These are phyloP conservation scores for Lentinula aciculospora DNA, from an alignment of 768 basidiomycete species.

Conservation along the genomic window DNA sequence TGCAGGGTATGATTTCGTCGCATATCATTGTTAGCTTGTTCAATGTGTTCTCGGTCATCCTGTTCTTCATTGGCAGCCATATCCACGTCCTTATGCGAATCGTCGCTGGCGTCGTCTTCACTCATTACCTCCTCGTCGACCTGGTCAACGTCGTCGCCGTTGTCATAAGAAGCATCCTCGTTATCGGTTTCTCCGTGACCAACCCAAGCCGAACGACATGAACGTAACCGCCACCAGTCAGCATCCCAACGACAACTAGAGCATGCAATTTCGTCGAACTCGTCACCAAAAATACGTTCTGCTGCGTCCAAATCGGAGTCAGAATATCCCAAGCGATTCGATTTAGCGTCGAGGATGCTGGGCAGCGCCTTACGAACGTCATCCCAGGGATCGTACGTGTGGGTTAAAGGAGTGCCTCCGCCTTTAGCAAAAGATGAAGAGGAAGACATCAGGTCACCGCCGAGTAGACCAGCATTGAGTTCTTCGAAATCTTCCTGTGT, in stretches of 20 bases:
- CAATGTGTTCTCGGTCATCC: not conserved
- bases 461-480: slow-evolving; percentile 40
- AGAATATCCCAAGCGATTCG: not conserved
- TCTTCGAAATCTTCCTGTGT: slow-evolving; percentile 59
- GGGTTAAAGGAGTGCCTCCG: not conserved
- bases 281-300: slow-evolving; percentile 6
- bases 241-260: slow-evolving; percentile 45
- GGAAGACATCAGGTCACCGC: slow-evolving; percentile 15
- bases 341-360: not conserved
- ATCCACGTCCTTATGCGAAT: not conserved
- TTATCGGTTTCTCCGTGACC: not conserved
- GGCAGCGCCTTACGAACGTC: not conserved
- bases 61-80: not conserved
- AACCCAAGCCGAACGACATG: slow-evolving; percentile 31
- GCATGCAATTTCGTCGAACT: slow-evolving; percentile 17
- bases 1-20: not conserved
- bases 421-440: not conserved
- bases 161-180: not conserved
- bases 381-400: not conserved
- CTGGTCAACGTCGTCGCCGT: not conserved
- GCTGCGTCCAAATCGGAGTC: not conserved
- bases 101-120: not conserved
- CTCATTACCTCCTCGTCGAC: not conserved
- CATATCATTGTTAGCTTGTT: not conserved
- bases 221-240: slow-evolving; percentile 50